phyloP scores from a whole-genome alignment of 257 asterid species.

The Capsicum baccatum region DNA sequence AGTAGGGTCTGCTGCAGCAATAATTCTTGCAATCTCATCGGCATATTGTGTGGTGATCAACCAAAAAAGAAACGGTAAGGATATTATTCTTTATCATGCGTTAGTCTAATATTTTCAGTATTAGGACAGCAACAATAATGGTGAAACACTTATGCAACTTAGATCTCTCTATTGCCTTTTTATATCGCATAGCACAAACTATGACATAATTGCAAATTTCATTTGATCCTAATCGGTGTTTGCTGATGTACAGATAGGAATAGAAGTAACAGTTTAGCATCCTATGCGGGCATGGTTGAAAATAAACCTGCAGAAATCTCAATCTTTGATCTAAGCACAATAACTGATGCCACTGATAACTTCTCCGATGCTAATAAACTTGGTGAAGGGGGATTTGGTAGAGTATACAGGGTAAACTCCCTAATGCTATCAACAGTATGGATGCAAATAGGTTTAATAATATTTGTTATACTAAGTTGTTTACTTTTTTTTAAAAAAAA shows the following conservation, averaged over 20 bases:
- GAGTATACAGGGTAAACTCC: slow-evolving; percentile 46
- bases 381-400: slow-evolving; percentile 50
- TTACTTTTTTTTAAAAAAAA: background rate
- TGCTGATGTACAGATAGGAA: slow-evolving; percentile 3
- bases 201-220: background rate
- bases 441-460: background rate
- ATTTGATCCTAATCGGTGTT: slow-evolving; percentile 5
- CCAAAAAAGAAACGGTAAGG: slow-evolving; percentile 35
- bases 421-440: background rate
- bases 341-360: slow-evolving; percentile 37
- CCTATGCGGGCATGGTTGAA: slow-evolving; percentile 23
- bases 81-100: background rate
- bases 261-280: slow-evolving; percentile 19
- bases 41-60: slow-evolving; percentile 32
- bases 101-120: background rate
- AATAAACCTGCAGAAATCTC: slow-evolving; percentile 15
- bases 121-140: background rate
- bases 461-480: background rate
- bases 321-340: slow-evolving; percentile 30
- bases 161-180: background rate
- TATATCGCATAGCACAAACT: background rate
- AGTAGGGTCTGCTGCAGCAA: slow-evolving; percentile 35
- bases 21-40: slow-evolving; percentile 28
- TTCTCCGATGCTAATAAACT: slow-evolving; percentile 38
- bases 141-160: background rate